phyloP scores from a whole-genome alignment of 768 basidiomycete genomes.

The Pleurotus tuoliensis region DNA sequence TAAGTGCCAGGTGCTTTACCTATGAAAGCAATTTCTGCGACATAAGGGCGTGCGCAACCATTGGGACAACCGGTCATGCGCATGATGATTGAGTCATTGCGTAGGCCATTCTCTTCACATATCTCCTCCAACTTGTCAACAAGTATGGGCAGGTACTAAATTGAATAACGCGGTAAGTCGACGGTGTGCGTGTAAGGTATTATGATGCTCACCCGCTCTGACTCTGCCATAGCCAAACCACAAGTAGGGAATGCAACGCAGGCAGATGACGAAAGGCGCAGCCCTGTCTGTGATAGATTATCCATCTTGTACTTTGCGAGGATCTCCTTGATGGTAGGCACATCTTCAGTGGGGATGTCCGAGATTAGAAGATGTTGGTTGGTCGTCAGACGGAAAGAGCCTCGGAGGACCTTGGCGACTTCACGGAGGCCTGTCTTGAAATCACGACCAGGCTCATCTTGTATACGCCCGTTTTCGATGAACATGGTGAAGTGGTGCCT shows the following conservation, averaged over 20 bases:
- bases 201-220: slow-evolving; percentile 42
- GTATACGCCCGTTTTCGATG: slow-evolving; percentile 97
- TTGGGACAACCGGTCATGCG: slow-evolving; percentile 98
- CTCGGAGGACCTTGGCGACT: slow-evolving; percentile 93
- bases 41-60: slow-evolving; percentile 89
- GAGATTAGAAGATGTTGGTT: slow-evolving; percentile 94
- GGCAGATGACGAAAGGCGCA: slow-evolving; percentile 88
- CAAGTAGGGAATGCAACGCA: slow-evolving; percentile 99
- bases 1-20: slow-evolving; percentile 95
- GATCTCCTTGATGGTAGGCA: slow-evolving; percentile 73
- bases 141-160: slow-evolving; percentile 84
- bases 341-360: slow-evolving; percentile 70
- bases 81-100: slow-evolving; percentile 96
- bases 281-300: slow-evolving; percentile 71
- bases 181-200: neutral
- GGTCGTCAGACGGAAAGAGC: slow-evolving; percentile 86
- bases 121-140: slow-evolving; percentile 94
- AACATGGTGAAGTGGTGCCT: slow-evolving; percentile 90
- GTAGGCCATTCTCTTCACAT: slow-evolving; percentile 87
- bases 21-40: slow-evolving; percentile 92
- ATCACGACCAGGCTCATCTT: slow-evolving; percentile 84
- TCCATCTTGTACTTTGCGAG: slow-evolving; percentile 87
- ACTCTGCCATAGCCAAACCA: slow-evolving; percentile 55
- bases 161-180: neutral
- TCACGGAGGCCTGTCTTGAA: slow-evolving; percentile 93